Conservation (phyloP, 352 stramenopile genomes). For the Peronospora belbahrii region DNA sequence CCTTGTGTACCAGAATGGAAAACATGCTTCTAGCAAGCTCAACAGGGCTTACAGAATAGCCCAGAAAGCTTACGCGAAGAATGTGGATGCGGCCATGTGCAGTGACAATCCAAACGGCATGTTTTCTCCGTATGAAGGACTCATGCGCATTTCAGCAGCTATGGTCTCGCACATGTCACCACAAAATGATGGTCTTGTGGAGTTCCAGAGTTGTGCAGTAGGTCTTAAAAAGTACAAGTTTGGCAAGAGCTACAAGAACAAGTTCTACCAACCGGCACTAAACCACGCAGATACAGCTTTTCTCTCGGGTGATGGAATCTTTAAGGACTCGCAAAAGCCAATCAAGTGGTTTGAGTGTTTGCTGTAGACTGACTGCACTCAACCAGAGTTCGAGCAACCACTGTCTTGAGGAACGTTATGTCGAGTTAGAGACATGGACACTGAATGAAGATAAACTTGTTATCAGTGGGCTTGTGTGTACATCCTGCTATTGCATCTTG, state of each 20-base stretch:
- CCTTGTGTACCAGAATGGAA: slow-evolving; percentile 25
- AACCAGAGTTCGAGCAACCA: too few species aligned
- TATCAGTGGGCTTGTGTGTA: too few species aligned
- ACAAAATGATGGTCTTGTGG: slow-evolving; percentile 33
- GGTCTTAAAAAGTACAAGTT: not conserved
- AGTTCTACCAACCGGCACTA: slow-evolving; percentile 34
- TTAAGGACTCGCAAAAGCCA: slow-evolving; percentile 28
- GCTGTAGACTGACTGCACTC: slow-evolving; percentile 7
- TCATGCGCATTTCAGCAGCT: slow-evolving; percentile 11
- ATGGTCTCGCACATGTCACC: slow-evolving; percentile 23
- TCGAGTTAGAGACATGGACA: too few species aligned
- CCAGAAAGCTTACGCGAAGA: slow-evolving; percentile 23
- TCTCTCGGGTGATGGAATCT: slow-evolving; percentile 24
- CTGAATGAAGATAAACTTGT: too few species aligned
- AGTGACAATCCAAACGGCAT: slow-evolving; percentile 26
- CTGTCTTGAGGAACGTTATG: too few species aligned
- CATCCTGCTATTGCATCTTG: too few species aligned
- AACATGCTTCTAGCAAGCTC: slow-evolving; percentile 13
- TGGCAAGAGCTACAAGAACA: slow-evolving; percentile 6
- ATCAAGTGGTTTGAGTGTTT: slow-evolving; percentile 44
- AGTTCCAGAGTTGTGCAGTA: slow-evolving; percentile 37
- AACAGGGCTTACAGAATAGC: slow-evolving; percentile 21
- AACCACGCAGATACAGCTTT: slow-evolving; percentile 47
- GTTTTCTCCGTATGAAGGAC: slow-evolving; percentile 20
- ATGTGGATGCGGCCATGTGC: slow-evolving; percentile 36